These are phyloP conservation scores for Rhizopus delemar DNA, from an alignment of 371 early-diverging fungal species.

Conservation along the genomic window DNA sequence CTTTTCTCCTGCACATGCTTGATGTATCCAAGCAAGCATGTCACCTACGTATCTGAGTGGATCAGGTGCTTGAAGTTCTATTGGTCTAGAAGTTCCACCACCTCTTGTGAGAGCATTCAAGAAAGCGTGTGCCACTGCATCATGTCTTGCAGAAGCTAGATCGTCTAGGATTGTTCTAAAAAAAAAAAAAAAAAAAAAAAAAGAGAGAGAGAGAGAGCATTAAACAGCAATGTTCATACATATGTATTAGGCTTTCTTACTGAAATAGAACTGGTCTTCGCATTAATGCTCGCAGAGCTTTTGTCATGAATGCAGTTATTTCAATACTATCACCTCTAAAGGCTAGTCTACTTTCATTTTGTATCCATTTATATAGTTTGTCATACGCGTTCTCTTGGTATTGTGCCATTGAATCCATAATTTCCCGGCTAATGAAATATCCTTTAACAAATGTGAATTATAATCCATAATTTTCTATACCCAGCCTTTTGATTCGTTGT, in stretches of 20 bases:
- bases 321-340: constrained; percentile 77
- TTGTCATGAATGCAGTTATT: constrained; percentile 63
- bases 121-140: constrained; percentile 73
- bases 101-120: constrained; percentile 81
- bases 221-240: too few species aligned
- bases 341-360: constrained; percentile 63
- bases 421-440: constrained; percentile 58
- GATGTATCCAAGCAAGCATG: constrained; percentile 96
- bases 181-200: background rate
- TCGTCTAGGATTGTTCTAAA: constrained; percentile 69
- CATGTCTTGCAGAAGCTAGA: constrained; percentile 70
- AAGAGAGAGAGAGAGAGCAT: background rate
- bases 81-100: constrained; percentile 82
- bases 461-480: constrained; percentile 32
- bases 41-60: constrained; percentile 90
- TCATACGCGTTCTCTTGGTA: constrained; percentile 78
- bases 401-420: constrained; percentile 73
- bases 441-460: background rate
- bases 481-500: constrained; percentile 79
- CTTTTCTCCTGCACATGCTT: constrained; percentile 82
- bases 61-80: constrained; percentile 91
- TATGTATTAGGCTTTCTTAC: constrained; percentile 34
- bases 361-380: constrained; percentile 80
- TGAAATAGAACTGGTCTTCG: constrained; percentile 77
- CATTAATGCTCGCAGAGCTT: constrained; percentile 71